A percentile compares a stretch with the other conserved stretches of the same genome.
These are phyloP conservation scores for Brettanomyces naardenensis DNA, from an alignment of 805 yeast genomes.

Conservation along the genomic window DNA sequence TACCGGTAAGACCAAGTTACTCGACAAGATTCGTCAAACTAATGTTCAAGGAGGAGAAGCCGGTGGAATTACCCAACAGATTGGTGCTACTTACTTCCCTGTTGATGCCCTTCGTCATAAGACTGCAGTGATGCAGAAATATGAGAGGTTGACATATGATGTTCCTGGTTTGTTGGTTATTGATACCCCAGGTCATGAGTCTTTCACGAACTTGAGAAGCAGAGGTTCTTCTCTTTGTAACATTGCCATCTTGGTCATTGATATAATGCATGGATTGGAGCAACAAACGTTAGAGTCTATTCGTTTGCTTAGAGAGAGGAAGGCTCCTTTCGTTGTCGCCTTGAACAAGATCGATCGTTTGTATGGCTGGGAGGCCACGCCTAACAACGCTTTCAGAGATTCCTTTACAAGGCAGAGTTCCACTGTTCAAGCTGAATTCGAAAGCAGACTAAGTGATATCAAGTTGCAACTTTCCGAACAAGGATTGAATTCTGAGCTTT, in stretches of 20 bases:
- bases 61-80: slow-evolving; percentile 99
- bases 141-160: slow-evolving; percentile 78
- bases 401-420: slow-evolving; percentile 75
- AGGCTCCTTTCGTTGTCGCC: slow-evolving; percentile 97
- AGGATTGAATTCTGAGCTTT: slow-evolving; percentile 95
- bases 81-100: slow-evolving; percentile 99
- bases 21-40: slow-evolving; percentile 96
- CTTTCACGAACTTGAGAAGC: slow-evolving; percentile 92
- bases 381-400: slow-evolving; percentile 94
- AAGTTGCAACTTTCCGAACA: slow-evolving; percentile 93
- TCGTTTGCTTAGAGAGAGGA: slow-evolving; percentile 85
- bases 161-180: slow-evolving; percentile 96
- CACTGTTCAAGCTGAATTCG: slow-evolving; percentile 88
- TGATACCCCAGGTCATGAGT: slow-evolving; percentile 99
- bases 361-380: slow-evolving; percentile 86
- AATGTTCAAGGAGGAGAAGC: slow-evolving; percentile 99
- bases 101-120: slow-evolving; percentile 87
- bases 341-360: slow-evolving; percentile 96
- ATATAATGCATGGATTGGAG: slow-evolving; percentile 98
- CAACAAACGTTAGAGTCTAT: slow-evolving; percentile 96
- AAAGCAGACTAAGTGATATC: slow-evolving; percentile 76
- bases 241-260: slow-evolving; percentile 96
- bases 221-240: slow-evolving; percentile 99
- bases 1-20: slow-evolving; percentile 96
- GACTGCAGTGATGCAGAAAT: slow-evolving; percentile 83